Evolutionary conservation across 192 early-diverging fungal species (phyloP).

Genomic region (Physocladia obscura): DNA sequence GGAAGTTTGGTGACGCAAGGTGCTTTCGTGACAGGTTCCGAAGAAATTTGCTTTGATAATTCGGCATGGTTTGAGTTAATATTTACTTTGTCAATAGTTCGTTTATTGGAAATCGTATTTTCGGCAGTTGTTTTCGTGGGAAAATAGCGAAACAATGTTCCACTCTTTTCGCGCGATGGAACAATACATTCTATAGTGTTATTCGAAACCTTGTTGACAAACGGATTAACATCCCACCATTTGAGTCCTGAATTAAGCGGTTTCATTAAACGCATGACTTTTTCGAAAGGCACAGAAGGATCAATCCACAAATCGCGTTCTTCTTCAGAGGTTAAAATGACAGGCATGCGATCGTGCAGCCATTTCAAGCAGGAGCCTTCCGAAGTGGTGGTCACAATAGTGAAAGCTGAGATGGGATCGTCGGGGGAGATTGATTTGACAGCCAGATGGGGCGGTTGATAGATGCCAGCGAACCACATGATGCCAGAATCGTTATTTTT

Average conservation of each 20-base stretch:
- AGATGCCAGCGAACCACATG: conserved; percentile 39
- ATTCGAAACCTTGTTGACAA: conserved; percentile 33
- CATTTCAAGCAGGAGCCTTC: conserved; percentile 52
- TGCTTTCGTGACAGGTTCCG: background rate
- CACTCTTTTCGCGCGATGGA: conserved; percentile 21
- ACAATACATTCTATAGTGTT: conserved; percentile 34
- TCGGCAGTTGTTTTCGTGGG: conserved; percentile 3
- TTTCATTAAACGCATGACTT: conserved; percentile 32
- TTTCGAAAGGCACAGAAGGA: conserved; percentile 27
- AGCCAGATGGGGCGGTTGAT: conserved; percentile 68
- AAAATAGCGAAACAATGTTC: conserved; percentile 32
- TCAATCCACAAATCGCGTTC: conserved; percentile 41
- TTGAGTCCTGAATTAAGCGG: conserved; percentile 31
- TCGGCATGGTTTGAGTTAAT: background rate
- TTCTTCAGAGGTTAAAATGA: conserved; percentile 33
- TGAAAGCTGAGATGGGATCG: conserved; percentile 42
- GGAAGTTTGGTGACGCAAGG: background rate
- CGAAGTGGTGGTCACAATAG: conserved; percentile 51
- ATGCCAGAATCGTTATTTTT: conserved; percentile 19
- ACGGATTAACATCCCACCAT: conserved; percentile 21
- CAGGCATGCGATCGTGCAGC: conserved; percentile 56
- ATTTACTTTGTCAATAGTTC: background rate
- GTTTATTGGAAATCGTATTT: background rate
- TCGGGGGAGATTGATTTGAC: conserved; percentile 59
- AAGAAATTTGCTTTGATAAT: too few species aligned